Evolutionary conservation across 2,329 filamentous ascomycete species (phyloP), one percentile per base, ranked within the genome.

Genomic region (Neofusicoccum parvum): DNA sequence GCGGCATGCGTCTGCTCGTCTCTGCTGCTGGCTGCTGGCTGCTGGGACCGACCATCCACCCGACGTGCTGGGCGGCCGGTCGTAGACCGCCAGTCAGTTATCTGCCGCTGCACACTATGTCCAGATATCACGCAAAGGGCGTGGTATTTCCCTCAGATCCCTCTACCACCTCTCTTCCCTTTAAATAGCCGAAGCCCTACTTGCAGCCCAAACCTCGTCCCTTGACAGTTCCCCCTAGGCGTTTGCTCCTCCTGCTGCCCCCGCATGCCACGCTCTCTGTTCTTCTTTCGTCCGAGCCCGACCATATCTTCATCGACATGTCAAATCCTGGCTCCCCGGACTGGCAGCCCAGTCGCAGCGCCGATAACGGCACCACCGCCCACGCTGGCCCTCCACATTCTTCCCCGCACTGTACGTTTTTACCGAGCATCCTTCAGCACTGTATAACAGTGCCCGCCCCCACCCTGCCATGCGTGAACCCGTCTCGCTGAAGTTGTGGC

Each of bases 381-480:
- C 39, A 43, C 37, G 7, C 20, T 12, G 14, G 11, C 5, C 53
- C 37, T n/a, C 20, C 37, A 3, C 17, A 32, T n/a, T 34, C 37
- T 32, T 45, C 53, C 39, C 54, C 54, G 54, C 54, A 58, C 39
- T 20, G 54, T 58, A 58, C 39, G 54, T 58, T 45, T 10, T 27
- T 14, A 20, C 37, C 36, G 17, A 56, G 11, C 23, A 23, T 32
- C 27, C 12, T 9, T 17, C 43, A 46, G 43, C 32, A 3, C 14
- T 32, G 5, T 15, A 32, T 32, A 32, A 32, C 27, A 32, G 27
- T 6, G 27, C 27, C 27, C 27, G 27, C 27, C 27, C 27, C 27
- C 27, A 32, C 27, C 27, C 23, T 50, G 12, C 6, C 7, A 1
- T 32, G 34, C 23, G 5, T 32, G n/a, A 32, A 37, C n/a, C n/a